These are phyloP conservation scores for Sporothrix phasma DNA, from an alignment of 2,329 filamentous ascomycete species.

Conservation along the genomic window DNA sequence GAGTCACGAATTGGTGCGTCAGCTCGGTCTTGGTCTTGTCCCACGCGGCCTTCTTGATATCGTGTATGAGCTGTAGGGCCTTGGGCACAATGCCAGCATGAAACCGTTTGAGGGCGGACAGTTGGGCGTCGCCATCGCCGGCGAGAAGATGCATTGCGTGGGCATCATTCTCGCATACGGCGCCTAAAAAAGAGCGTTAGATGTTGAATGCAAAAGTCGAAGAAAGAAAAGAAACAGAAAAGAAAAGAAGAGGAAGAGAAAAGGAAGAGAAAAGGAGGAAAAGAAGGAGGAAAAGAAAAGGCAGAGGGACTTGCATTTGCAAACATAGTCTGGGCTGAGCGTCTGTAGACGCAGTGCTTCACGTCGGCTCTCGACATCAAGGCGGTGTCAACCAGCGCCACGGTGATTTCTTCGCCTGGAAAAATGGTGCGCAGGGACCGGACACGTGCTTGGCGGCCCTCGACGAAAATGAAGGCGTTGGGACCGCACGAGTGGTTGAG, in stretches of 20 bases:
- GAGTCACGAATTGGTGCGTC: not conserved
- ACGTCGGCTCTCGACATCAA: constrained; percentile 21
- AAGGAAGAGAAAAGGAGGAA: too few species aligned
- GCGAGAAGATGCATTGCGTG: not conserved
- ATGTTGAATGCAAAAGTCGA: not conserved
- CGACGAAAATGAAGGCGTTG: constrained; percentile 27
- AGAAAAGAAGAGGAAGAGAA: not conserved
- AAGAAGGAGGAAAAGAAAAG: not conserved
- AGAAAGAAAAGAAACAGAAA: not conserved
- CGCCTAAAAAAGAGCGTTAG: not conserved
- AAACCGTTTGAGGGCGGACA: not conserved
- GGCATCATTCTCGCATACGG: not conserved
- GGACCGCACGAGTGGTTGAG: constrained; percentile 31
- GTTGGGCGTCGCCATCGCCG: not conserved
- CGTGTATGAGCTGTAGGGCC: not conserved
- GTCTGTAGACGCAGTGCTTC: constrained; percentile 16
- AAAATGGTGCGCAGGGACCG: constrained; percentile 25
- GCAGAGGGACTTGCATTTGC: not conserved
- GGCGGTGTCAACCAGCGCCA: constrained; percentile 25
- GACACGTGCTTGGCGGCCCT: constrained; percentile 25
- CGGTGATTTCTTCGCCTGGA: constrained; percentile 28
- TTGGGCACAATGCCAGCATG: constrained; percentile 1
- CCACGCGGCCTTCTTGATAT: not conserved
- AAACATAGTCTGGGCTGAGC: not conserved
- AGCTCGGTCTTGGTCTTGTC: not conserved